Conservation (phyloP, 2,329 filamentous ascomycete genomes). For the Knoxdaviesia proteae region DNA sequence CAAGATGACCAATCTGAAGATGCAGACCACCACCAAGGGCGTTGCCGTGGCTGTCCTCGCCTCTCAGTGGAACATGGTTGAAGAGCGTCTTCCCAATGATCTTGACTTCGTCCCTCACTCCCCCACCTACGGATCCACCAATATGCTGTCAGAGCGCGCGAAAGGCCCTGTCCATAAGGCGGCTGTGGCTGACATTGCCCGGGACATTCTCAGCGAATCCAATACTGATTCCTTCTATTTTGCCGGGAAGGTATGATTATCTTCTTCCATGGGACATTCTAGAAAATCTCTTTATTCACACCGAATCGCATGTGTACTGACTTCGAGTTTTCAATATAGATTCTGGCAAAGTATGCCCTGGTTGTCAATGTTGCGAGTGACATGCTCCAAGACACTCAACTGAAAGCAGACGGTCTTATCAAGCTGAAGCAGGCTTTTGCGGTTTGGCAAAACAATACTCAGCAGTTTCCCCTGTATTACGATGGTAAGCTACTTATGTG, state of each 20-base stretch:
- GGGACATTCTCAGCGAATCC: constrained; percentile 53
- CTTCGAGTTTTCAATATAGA: constrained; percentile 17
- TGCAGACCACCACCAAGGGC: constrained; percentile 76
- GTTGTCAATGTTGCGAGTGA: constrained; percentile 45
- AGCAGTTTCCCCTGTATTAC: constrained; percentile 44
- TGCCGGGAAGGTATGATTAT: constrained; percentile 48
- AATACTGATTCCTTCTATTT: constrained; percentile 82
- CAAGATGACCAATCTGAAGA: constrained; percentile 29
- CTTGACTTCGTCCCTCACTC: constrained; percentile 71
- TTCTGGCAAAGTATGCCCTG: constrained; percentile 54
- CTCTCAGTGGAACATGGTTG: constrained; percentile 58
- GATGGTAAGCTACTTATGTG: constrained; percentile 25
- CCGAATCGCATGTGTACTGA: neutral
- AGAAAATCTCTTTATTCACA: too few species aligned
- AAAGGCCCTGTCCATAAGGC: constrained; percentile 37
- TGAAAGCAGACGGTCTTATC: constrained; percentile 35
- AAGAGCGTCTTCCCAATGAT: constrained; percentile 46
- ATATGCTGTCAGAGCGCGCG: constrained; percentile 27
- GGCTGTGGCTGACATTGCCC: constrained; percentile 51
- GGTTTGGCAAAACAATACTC: constrained; percentile 44
- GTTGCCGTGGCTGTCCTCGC: constrained; percentile 50
- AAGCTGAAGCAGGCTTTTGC: constrained; percentile 47
- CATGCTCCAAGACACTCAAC: constrained; percentile 33
- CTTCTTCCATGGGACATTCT: too few species aligned
- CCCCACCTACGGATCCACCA: constrained; percentile 25